phyloP scores from a whole-genome alignment of 1,284 basidiomycete species.

The Moniliella sp. region DNA sequence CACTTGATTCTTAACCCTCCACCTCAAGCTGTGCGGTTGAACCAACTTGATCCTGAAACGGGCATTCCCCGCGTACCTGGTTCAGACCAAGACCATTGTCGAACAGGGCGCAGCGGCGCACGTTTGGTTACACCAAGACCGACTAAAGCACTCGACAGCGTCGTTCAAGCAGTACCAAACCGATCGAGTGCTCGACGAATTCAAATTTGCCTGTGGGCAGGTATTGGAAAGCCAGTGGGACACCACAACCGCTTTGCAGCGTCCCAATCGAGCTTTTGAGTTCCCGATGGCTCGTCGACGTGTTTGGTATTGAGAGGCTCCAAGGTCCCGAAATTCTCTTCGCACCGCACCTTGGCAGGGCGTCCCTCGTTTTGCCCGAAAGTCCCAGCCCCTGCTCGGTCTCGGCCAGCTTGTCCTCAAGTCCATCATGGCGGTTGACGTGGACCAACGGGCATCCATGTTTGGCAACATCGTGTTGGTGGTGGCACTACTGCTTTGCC shows the following conservation, averaged over 20 bases:
- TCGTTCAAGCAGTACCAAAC: constrained; percentile 68
- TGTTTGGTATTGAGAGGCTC: constrained; percentile 63
- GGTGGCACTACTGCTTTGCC: constrained; percentile 70
- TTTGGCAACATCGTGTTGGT: constrained; percentile 82
- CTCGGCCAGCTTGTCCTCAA: constrained; percentile 46
- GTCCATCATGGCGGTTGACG: constrained; percentile 63
- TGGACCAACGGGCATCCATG: constrained; percentile 69
- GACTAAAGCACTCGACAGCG: constrained; percentile 40
- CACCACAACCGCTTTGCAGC: constrained; percentile 40
- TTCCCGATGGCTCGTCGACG: constrained; percentile 84
- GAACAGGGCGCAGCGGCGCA: constrained; percentile 50
- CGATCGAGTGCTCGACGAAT: constrained; percentile 65
- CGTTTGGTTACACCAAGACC: constrained; percentile 18
- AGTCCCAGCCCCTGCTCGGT: constrained; percentile 2
- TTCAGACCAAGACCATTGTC: constrained; percentile 47
- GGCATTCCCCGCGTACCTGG: constrained; percentile 65
- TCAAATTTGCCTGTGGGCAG: constrained; percentile 68
- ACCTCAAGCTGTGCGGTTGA: not conserved
- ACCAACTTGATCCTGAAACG: constrained; percentile 1
- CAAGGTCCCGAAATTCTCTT: constrained; percentile 74
- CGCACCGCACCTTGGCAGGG: constrained; percentile 47
- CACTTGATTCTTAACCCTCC: constrained; percentile 10
- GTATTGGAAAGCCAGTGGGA: constrained; percentile 70
- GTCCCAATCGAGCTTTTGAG: constrained; percentile 51
- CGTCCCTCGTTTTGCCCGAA: too few species aligned